Evolutionary conservation across 1,284 basidiomycete species (phyloP).

Genomic region (Pseudozyma thailandica): DNA sequence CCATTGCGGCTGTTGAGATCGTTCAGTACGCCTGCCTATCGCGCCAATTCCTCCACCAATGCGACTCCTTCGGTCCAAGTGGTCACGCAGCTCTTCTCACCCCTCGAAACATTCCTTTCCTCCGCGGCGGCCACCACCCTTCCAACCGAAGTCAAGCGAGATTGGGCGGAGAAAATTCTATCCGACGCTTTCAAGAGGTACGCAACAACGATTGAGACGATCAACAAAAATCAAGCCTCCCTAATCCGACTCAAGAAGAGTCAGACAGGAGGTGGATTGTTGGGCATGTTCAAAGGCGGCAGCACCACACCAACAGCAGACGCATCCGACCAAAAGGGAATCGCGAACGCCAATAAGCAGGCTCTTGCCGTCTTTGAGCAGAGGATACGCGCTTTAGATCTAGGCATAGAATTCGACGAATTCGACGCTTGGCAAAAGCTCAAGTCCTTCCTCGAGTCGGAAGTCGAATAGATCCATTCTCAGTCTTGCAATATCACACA

Average conservation of each 20-base stretch:
- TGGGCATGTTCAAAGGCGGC: conserved; percentile 16
- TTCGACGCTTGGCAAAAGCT: conserved; percentile 16
- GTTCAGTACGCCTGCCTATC: conserved; percentile 81
- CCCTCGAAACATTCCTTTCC: conserved; percentile 21
- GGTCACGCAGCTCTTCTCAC: conserved; percentile 19
- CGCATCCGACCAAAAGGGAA: neutral
- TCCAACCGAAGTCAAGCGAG: neutral
- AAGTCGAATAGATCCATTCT: conserved; percentile 6
- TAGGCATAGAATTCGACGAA: conserved; percentile 6
- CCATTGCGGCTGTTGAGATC: conserved; percentile 85
- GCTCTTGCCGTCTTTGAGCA: neutral
- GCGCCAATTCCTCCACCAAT: conserved; percentile 72
- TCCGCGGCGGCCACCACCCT: neutral
- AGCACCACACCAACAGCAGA: neutral
- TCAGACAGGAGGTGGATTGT: conserved; percentile 5
- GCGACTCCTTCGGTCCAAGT: conserved; percentile 19
- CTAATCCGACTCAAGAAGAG: conserved; percentile 59
- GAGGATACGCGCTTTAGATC: neutral
- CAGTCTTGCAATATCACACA: too few species aligned
- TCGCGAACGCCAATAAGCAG: conserved; percentile 9
- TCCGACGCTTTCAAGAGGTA: conserved; percentile 39
- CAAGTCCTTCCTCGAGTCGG: conserved; percentile 13
- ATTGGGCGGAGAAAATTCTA: conserved; percentile 35
- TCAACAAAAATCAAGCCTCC: conserved; percentile 62
- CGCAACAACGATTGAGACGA: conserved; percentile 49